A percentile compares a stretch with the other conserved stretches of the same genome.
Evolutionary conservation across 2,329 filamentous ascomycete species (phyloP).

Genomic region (Xylaria sp.): DNA sequence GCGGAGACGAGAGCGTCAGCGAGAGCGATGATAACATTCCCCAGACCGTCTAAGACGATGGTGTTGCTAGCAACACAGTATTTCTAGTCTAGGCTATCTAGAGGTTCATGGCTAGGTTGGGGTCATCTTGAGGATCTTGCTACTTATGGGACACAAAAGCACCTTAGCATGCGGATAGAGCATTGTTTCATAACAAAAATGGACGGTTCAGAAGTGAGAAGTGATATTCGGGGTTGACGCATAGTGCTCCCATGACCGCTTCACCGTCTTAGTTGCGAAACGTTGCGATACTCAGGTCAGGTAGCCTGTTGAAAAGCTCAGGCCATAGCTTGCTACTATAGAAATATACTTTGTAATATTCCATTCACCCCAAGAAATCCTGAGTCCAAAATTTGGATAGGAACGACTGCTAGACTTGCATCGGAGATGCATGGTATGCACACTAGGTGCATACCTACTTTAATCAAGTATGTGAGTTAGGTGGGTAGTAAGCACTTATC

Average conservation of each 20-base stretch:
- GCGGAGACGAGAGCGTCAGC: constrained; percentile 93
- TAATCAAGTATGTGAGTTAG: too few relatives aligned
- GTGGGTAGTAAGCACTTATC: too few relatives aligned
- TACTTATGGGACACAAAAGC: constrained; percentile 29
- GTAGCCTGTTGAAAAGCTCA: too few relatives aligned
- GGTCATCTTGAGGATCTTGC: constrained; percentile 24
- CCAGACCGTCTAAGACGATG: constrained; percentile 46
- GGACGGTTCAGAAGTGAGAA: constrained; percentile 2
- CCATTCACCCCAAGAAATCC: too few relatives aligned
- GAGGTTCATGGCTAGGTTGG: constrained; percentile 22
- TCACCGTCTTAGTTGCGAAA: too few relatives aligned
- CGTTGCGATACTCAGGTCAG: too few relatives aligned
- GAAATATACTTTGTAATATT: background rate
- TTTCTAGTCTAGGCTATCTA: constrained; percentile 11
- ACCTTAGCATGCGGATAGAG: constrained; percentile 32
- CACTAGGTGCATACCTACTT: too few relatives aligned
- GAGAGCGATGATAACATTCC: constrained; percentile 90
- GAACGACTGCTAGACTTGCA: too few relatives aligned
- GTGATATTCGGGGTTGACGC: background rate
- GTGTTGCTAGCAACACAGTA: background rate
- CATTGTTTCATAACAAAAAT: constrained; percentile 19
- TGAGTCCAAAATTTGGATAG: too few relatives aligned
- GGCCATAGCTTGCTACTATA: too few relatives aligned
- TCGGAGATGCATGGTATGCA: too few relatives aligned
- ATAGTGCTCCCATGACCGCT: too few relatives aligned